Evolutionary conservation across 805 yeast species (phyloP).

Genomic region (Cyberlindnera veronae): DNA sequence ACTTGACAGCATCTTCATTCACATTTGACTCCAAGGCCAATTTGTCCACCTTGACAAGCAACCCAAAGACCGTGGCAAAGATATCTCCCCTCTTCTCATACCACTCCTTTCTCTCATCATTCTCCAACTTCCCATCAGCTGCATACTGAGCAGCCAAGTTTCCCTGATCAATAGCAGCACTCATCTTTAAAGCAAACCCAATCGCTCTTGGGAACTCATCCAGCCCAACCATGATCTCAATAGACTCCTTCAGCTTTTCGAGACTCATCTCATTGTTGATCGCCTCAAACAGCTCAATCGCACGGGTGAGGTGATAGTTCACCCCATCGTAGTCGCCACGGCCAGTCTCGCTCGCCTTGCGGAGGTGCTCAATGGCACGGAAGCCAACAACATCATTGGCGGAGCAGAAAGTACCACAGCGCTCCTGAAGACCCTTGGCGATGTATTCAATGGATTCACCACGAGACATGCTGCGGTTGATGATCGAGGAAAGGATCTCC

Average conservation of each 20-base stretch:
- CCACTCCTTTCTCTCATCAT: conserved; percentile 48
- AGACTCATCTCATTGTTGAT: conserved; percentile 74
- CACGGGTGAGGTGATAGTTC: conserved; percentile 62
- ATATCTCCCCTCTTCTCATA: conserved; percentile 54
- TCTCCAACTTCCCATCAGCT: conserved; percentile 45
- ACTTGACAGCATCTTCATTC: conserved; percentile 14
- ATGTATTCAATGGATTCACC: conserved; percentile 94
- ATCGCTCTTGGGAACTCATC: conserved; percentile 84
- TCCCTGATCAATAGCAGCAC: conserved; percentile 62
- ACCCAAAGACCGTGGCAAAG: conserved; percentile 71
- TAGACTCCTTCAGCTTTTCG: conserved; percentile 79
- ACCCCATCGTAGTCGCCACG: conserved; percentile 67
- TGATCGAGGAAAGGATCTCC: conserved; percentile 84
- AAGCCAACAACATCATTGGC: conserved; percentile 90
- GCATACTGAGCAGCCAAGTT: conserved; percentile 56
- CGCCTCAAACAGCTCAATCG: conserved; percentile 72
- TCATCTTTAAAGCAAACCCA: conserved; percentile 73
- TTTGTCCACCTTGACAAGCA: conserved; percentile 69
- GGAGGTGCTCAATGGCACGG: conserved; percentile 88
- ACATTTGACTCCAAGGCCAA: conserved; percentile 43
- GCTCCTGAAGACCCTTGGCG: conserved; percentile 82
- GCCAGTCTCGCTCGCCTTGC: conserved; percentile 78
- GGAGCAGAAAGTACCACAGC: conserved; percentile 93
- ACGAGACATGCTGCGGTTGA: conserved; percentile 79
- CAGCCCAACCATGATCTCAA: conserved; percentile 70